Conservation (phyloP, 2,329 filamentous ascomycete genomes). For the Neopestalotiopsis clavispora region DNA sequence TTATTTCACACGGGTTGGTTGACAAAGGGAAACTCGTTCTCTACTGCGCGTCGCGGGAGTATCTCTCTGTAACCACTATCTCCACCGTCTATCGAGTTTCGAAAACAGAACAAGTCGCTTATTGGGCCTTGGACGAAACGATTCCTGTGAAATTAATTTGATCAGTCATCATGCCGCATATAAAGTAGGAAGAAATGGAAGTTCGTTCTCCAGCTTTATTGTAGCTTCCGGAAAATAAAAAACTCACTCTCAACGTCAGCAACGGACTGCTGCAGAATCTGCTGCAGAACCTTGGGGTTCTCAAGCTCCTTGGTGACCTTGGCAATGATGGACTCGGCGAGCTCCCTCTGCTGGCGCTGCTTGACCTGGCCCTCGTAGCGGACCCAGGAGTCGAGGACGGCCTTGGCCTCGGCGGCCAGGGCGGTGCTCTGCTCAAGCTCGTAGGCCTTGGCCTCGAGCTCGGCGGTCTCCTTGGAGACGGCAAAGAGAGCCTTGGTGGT, state of each 20-base stretch:
- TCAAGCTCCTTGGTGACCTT: slow-evolving; percentile 99
- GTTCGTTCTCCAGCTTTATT: not conserved
- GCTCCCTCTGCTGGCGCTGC: slow-evolving; percentile 96
- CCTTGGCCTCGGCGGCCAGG: slow-evolving; percentile 90
- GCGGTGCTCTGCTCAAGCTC: slow-evolving; percentile 97
- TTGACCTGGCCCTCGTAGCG: slow-evolving; percentile 99
- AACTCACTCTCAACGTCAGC: slow-evolving; percentile 89
- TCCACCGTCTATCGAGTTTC: slow-evolving; percentile 47
- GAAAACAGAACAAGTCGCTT: slow-evolving; percentile 5
- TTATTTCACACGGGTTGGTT: slow-evolving; percentile 53
- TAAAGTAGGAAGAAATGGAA: not conserved
- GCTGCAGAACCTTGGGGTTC: slow-evolving; percentile 95
- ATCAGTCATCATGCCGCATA: slow-evolving; percentile 24
- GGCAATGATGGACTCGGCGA: slow-evolving; percentile 89
- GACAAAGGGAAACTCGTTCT: slow-evolving; percentile 56
- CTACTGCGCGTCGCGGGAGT: slow-evolving; percentile 31
- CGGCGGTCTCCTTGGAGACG: slow-evolving; percentile 98
- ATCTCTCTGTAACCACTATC: slow-evolving; percentile 32
- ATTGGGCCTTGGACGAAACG: slow-evolving; percentile 65
- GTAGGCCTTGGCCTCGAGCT: slow-evolving; percentile 93
- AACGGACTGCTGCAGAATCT: slow-evolving; percentile 97
- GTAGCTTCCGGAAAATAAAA: not conserved
- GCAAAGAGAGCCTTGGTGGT: slow-evolving; percentile 97
- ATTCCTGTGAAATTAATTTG: slow-evolving; percentile 56
- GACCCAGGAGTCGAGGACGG: slow-evolving; percentile 96